phyloP scores from a whole-genome alignment of 2,329 filamentous ascomycete species.

The Epichloe sp. region DNA sequence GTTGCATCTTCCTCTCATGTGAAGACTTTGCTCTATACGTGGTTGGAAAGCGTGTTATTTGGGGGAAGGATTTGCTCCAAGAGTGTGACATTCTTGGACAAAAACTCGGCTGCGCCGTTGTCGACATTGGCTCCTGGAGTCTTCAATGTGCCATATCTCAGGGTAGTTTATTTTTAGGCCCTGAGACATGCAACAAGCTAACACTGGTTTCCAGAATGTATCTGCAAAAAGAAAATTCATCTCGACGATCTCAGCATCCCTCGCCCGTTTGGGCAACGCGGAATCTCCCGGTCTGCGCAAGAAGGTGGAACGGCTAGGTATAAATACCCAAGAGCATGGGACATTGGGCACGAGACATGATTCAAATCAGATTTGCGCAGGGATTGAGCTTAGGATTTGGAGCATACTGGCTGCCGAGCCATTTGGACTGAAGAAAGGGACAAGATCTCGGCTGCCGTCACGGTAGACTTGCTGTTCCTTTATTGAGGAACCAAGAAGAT shows the following conservation, averaged over 20 bases:
- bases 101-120: slow-evolving; percentile 12
- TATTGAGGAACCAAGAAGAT: background rate
- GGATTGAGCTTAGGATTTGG: slow-evolving; percentile 13
- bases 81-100: slow-evolving; percentile 10
- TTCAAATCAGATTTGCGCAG: background rate
- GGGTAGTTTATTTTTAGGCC: slow-evolving; percentile 12
- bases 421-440: background rate
- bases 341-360: background rate
- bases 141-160: slow-evolving; percentile 23
- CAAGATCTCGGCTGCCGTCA: background rate
- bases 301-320: slow-evolving; percentile 11
- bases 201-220: slow-evolving; percentile 12
- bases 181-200: background rate
- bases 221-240: slow-evolving; percentile 15
- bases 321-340: background rate
- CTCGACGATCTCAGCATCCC: slow-evolving; percentile 16
- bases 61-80: slow-evolving; percentile 14
- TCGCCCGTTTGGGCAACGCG: slow-evolving; percentile 20
- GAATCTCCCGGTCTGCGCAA: slow-evolving; percentile 22
- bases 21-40: slow-evolving; percentile 1
- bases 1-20: background rate
- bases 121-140: slow-evolving; percentile 20
- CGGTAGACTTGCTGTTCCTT: background rate
- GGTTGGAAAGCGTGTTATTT: slow-evolving; percentile 15
- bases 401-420: slow-evolving; percentile 11